Conservation (phyloP, 306 rosid genomes). For the Inga leiocalycina region DNA sequence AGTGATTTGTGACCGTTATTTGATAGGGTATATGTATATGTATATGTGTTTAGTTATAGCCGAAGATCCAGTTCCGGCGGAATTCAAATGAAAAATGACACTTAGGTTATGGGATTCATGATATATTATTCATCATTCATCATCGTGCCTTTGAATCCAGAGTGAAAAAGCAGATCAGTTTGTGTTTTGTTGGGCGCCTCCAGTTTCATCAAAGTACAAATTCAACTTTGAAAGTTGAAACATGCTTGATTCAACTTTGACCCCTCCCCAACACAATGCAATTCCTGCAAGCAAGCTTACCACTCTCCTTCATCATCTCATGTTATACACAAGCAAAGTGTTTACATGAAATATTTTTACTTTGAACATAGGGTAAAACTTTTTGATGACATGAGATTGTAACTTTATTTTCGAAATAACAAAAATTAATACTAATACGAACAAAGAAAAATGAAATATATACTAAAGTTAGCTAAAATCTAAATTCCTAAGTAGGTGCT, state of each 20-base stretch:
- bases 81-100: not conserved
- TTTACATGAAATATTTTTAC: not conserved
- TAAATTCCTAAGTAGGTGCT: too few species aligned
- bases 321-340: not conserved
- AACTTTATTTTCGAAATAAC: too few species aligned
- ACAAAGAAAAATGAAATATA: not conserved
- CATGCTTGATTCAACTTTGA: constrained; percentile 12
- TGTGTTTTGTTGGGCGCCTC: not conserved
- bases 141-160: not conserved
- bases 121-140: not conserved
- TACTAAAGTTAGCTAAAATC: not conserved
- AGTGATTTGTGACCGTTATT: constrained; percentile 39
- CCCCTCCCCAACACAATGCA: constrained; percentile 7
- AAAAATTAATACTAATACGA: not conserved
- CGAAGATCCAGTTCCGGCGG: constrained; percentile 4
- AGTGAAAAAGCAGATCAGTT: not conserved
- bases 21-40: not conserved
- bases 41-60: not conserved
- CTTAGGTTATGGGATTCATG: not conserved
- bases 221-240: constrained; percentile 19
- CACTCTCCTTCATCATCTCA: not conserved
- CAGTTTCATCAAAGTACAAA: not conserved
- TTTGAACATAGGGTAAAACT: not conserved
- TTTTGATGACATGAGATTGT: not conserved
- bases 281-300: not conserved